Base-by-base conservation (phyloP, 352 stramenopile genomes). In the Globisporangium camurandrum region DNA sequence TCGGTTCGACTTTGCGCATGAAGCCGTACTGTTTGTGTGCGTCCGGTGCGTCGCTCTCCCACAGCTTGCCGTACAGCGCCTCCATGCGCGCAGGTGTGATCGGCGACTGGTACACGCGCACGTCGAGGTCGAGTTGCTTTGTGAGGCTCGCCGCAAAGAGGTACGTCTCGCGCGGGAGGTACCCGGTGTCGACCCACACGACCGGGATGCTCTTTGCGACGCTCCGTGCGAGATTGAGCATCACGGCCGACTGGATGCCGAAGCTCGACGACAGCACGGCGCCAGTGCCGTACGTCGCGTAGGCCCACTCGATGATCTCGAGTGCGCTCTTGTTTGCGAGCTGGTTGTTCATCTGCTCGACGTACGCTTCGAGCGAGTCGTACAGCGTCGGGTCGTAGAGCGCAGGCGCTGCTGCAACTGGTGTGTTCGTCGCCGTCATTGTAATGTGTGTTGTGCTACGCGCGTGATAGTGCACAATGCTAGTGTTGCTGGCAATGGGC, bases 1-100 rank as follows among this genome's bases (percentile, higher is more conserved):
- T 90, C 41, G 84, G 84, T 65, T 95, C 82, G 19, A 95, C 84
- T 45, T 95, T 95, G 58, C 77, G 74, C 44, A 95, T 72, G 49
- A 65, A 84, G 5, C 77, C 84, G 46, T 95, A 93, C 48, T 88
- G 69, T 40, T 71, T 68, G 56, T 95, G 82, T 34, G 78, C 76
- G 41, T 92, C 74, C 9, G 64, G 56, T 1, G 82, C 82, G 36
- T 84, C 73, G 27, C 78, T 49, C 53, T 92, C 75, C 62, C 80
- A 88, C 16, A 93, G 64, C 54, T 86, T 87, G n/a, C 84, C 84
- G 52, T 91, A 90, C 28, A 95, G 56, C 40, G 82, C 84, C 49
- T 95, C 79, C 80, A 95, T 93, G 22, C 76, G 73, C 20, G 84
- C 83, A 0, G 84, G 71, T 22, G 77, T 76, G 49, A 90, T 72